Percentiles rank a stretch among this genome's conserved stretches.
These are phyloP conservation scores for Cutaneotrichosporon cyanovorans DNA, from an alignment of 1,284 basidiomycete species.

Conservation along the genomic window DNA sequence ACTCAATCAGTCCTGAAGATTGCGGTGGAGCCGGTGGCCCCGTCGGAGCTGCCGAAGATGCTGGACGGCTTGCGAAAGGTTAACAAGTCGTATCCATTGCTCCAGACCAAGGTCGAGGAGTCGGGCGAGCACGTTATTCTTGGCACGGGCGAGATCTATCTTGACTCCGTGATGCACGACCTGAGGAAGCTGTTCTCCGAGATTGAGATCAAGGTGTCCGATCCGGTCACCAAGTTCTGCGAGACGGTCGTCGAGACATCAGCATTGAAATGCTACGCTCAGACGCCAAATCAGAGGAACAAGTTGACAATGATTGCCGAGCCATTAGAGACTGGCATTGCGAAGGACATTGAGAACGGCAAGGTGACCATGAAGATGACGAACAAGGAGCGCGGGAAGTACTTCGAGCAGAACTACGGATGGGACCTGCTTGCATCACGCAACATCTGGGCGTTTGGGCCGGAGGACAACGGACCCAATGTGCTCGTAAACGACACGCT, in stretches of 20 bases:
- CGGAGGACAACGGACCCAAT: constrained; percentile 90
- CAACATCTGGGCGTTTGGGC: constrained; percentile 99
- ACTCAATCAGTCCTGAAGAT: constrained; percentile 97
- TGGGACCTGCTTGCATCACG: constrained; percentile 97
- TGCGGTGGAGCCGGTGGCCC: constrained; percentile 94
- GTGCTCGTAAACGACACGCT: constrained; percentile 91
- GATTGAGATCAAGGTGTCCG: constrained; percentile 99
- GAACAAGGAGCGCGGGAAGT: constrained; percentile 82
- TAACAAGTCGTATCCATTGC: constrained; percentile 95
- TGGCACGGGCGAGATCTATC: constrained; percentile 93
- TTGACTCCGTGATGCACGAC: constrained; percentile 97
- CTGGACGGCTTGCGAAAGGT: constrained; percentile 89
- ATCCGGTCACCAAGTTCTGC: constrained; percentile 96
- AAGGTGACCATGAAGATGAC: constrained; percentile 88
- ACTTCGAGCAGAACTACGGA: constrained; percentile 92
- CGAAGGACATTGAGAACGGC: constrained; percentile 87
- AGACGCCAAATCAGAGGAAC: constrained; percentile 99
- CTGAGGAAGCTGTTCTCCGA: constrained; percentile 85
- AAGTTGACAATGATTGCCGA: constrained; percentile 97
- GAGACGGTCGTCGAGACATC: constrained; percentile 98
- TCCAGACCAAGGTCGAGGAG: constrained; percentile 94
- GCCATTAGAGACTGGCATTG: constrained; percentile 84
- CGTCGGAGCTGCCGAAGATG: constrained; percentile 98
- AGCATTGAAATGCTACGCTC: constrained; percentile 95
- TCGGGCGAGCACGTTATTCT: constrained; percentile 95